Evolutionary conservation across 495 filamentous ascomycete genomes (phyloP), one percentile per base, ranked within the genome.

Genomic region (Xylaria nigripes): DNA sequence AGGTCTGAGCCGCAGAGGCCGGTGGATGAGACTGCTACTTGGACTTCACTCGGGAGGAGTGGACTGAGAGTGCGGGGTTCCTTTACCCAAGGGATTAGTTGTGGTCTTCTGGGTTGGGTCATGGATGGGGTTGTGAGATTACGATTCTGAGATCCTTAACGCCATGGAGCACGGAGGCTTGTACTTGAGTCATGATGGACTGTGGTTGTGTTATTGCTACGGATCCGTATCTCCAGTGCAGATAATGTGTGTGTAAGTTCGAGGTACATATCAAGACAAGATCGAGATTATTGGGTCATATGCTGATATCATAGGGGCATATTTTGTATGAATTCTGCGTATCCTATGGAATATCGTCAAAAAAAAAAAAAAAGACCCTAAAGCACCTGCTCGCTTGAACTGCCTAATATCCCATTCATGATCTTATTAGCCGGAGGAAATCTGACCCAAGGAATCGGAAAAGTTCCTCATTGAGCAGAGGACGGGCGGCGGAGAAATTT

Each of bases 1-100:
- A 86, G 73, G 64, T 86, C 83, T 4, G 81, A 84, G 55, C 83
- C 83, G 71, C 83, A 86, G 54, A 86, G 74, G 34, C 83, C 83
- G 0, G 83, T 86, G 6, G 77, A 61, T 23, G 76, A 76, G 53
- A 86, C 65, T 22, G 76, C 67, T 40, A 86, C 64, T 58, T 81
- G 81, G 27, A 85, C 73, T 53, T 84, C 81, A 40, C 68, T 59
- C n/a, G 73, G 56, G 6, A 55, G 54, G 22, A 78, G 79, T 12
- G 63, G 12, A 16, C 64, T 55, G 22, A 81, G 58, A 42, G 60
- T 30, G 30, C 80, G 68, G n/a, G 59, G 53, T 72, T 81, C 75
- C 80, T 81, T 53, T 50, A 13, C 9, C 9, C 25, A 29, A 29
- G 25, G 25, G 25, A 29, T 29, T 29, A 29, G 3, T 13, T 46